Percentiles rank a stretch among this genome's conserved stretches.
These are phyloP conservation scores for Nicotiana tomentosiformis DNA, from an alignment of 257 asterid genomes.

Conservation along the genomic window DNA sequence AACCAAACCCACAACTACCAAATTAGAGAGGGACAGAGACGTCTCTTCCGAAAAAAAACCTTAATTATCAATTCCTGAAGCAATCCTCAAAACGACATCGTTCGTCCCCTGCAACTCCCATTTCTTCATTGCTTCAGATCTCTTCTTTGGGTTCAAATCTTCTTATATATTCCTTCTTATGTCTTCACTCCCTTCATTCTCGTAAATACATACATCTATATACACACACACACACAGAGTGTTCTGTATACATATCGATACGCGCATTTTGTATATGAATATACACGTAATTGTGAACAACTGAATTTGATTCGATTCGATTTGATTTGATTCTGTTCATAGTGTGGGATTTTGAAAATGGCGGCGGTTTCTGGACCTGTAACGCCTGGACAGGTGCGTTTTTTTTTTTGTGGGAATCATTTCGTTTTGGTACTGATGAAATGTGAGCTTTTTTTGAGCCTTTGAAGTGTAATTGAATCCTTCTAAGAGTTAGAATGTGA, in stretches of 20 bases:
- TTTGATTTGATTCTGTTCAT: background rate
- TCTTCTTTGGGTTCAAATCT: background rate
- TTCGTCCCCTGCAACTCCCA: background rate
- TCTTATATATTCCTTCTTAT: background rate
- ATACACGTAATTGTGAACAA: background rate
- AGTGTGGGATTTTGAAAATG: conserved; percentile 32
- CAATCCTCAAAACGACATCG: background rate
- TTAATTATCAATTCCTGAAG: background rate
- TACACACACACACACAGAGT: background rate
- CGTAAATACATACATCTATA: background rate
- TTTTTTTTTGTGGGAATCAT: background rate
- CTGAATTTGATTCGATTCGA: conserved; percentile 8
- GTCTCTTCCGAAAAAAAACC: background rate
- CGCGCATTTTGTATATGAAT: background rate
- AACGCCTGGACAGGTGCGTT: conserved; percentile 61
- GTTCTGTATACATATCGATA: background rate
- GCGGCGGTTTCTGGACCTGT: conserved; percentile 62
- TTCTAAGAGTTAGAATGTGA: no score
- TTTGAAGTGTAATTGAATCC: background rate
- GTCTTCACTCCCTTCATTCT: background rate
- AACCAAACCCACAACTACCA: background rate
- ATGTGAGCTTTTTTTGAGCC: background rate
- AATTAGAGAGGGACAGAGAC: background rate
- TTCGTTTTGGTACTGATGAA: background rate
- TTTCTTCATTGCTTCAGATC: conserved; percentile 8